phyloP scores from a whole-genome alignment of 2,329 filamentous ascomycete species.

The Claviceps citrina region DNA sequence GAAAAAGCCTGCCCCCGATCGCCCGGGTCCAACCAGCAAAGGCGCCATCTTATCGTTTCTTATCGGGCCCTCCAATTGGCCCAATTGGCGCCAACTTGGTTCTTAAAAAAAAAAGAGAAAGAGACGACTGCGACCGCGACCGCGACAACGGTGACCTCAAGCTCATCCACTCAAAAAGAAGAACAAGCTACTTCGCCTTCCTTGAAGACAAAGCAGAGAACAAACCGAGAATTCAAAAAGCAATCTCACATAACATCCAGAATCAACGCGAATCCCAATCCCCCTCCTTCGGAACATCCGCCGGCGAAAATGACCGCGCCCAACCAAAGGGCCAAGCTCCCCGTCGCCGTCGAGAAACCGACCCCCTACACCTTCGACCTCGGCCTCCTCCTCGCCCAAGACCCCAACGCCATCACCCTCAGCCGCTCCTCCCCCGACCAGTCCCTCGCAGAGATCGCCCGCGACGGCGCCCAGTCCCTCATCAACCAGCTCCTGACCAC shows the following conservation, averaged over 20 bases:
- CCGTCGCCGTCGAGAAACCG: slow-evolving; percentile 59
- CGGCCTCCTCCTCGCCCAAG: slow-evolving; percentile 69
- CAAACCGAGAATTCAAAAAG: too few relatives aligned
- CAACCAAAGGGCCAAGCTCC: slow-evolving; percentile 32
- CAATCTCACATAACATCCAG: too few relatives aligned
- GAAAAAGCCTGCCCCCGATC: not conserved
- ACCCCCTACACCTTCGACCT: slow-evolving; percentile 89
- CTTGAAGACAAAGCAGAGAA: too few relatives aligned
- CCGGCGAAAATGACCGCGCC: slow-evolving; percentile 22
- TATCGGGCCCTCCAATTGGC: too few relatives aligned
- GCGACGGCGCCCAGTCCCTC: slow-evolving; percentile 79
- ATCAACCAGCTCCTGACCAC: slow-evolving; percentile 90
- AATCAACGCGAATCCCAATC: too few relatives aligned
- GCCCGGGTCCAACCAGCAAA: not conserved
- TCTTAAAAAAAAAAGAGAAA: too few relatives aligned
- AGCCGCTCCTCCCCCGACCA: slow-evolving; percentile 42
- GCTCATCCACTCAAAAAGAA: too few relatives aligned
- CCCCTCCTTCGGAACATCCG: too few relatives aligned
- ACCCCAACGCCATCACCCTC: slow-evolving; percentile 65
- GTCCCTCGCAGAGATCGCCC: slow-evolving; percentile 56
- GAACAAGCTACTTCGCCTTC: too few relatives aligned
- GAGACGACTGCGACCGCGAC: too few relatives aligned
- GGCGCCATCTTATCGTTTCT: not conserved
- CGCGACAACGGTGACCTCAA: too few relatives aligned
- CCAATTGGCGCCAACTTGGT: too few relatives aligned